Conservation (phyloP, 805 yeast species). For the Kazachstania bromeliacearum region DNA sequence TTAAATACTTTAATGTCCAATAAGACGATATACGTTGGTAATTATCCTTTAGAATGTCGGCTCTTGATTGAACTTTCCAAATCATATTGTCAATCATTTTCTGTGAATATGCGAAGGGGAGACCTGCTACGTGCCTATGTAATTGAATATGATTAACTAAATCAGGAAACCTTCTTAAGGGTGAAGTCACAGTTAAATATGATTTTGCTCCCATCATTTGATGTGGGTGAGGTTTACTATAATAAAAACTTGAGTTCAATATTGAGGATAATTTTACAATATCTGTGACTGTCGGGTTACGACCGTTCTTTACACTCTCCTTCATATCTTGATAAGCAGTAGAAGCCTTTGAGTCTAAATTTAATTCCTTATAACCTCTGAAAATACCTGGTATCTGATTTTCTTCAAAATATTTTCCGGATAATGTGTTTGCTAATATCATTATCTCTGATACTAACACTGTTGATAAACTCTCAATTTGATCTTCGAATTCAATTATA, state of each 20-base stretch:
- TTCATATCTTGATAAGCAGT: conserved; percentile 19
- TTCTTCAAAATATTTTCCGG: conserved; percentile 38
- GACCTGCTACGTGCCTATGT: conserved; percentile 34
- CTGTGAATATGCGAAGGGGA: conserved; percentile 24
- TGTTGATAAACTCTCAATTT: conserved; percentile 39
- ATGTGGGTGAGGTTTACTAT: conserved; percentile 42
- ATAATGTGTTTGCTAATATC: conserved; percentile 66
- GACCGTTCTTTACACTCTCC: conserved; percentile 11
- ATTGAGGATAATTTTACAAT: conserved; percentile 36
- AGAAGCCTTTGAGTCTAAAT: conserved; percentile 20
- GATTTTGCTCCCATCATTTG: conserved; percentile 49
- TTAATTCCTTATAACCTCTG: conserved; percentile 30
- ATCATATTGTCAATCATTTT: conserved; percentile 31
- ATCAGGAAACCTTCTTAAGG: conserved; percentile 77
- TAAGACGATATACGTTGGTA: conserved; percentile 26
- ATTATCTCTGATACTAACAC: conserved; percentile 72
- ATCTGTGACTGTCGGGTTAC: conserved; percentile 31
- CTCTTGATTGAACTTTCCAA: conserved; percentile 38
- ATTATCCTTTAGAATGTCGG: conserved; percentile 30
- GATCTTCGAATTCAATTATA: conserved; percentile 18
- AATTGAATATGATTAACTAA: conserved; percentile 72
- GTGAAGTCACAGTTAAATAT: conserved; percentile 79
- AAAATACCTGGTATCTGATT: conserved; percentile 43
- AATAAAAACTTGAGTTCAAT: conserved; percentile 44
- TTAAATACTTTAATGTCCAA: conserved; percentile 31